These are phyloP conservation scores for Ocimum tenuiflorum DNA, from an alignment of 257 asterid genomes.

Conservation along the genomic window DNA sequence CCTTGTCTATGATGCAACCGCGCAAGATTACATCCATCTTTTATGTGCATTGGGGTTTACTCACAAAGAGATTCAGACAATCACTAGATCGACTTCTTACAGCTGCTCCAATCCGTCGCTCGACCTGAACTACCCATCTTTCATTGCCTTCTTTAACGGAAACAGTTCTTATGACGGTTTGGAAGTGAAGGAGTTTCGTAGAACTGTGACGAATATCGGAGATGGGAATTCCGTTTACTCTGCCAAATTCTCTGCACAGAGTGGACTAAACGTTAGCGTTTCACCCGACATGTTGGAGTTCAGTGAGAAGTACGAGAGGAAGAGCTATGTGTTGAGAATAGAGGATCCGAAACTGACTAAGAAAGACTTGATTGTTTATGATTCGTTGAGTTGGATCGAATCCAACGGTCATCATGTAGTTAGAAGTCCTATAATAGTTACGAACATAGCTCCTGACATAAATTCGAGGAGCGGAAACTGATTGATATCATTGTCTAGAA, in stretches of 20 bases:
- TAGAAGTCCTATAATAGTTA: slow-evolving; percentile 56
- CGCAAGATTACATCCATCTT: slow-evolving; percentile 40
- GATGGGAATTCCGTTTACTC: slow-evolving; percentile 34
- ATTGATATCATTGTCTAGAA: background rate
- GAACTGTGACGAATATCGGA: slow-evolving; percentile 60
- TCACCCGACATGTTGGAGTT: slow-evolving; percentile 48
- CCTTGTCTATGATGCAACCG: slow-evolving; percentile 43
- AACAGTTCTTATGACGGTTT: background rate
- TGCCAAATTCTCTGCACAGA: slow-evolving; percentile 25
- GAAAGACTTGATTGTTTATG: slow-evolving; percentile 27
- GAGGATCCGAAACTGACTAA: slow-evolving; percentile 26
- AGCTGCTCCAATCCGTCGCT: slow-evolving; percentile 49
- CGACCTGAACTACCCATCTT: slow-evolving; percentile 72
- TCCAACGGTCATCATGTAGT: slow-evolving; percentile 37
- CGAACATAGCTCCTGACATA: slow-evolving; percentile 20
- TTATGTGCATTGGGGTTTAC: slow-evolving; percentile 51
- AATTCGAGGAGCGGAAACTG: background rate
- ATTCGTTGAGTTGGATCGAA: slow-evolving; percentile 57
- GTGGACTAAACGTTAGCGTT: slow-evolving; percentile 44
- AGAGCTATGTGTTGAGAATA: slow-evolving; percentile 42
- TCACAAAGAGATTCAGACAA: slow-evolving; percentile 30
- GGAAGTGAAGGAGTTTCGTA: slow-evolving; percentile 29
- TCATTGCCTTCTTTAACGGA: slow-evolving; percentile 49
- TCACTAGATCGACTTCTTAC: slow-evolving; percentile 36
- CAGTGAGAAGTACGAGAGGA: slow-evolving; percentile 40